Conservation (phyloP, 768 basidiomycete species). For the Mycena maculata region DNA sequence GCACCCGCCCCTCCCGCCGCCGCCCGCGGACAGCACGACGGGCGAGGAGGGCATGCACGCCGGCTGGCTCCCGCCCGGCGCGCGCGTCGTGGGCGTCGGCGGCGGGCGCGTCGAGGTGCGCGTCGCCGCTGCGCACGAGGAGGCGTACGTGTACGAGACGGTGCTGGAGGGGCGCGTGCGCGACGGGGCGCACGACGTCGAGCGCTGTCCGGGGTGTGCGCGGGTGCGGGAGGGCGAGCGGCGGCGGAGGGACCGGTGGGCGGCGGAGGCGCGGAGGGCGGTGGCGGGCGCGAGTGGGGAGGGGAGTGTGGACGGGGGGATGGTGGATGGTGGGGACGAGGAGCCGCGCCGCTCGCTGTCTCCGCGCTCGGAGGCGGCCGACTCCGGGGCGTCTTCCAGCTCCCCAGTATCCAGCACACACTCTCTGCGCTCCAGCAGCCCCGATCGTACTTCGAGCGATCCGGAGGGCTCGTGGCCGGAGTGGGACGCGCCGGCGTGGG, state of each 20-base stretch:
- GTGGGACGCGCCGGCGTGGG: slow-evolving; percentile 14
- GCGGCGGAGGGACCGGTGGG: neutral
- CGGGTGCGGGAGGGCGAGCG: neutral
- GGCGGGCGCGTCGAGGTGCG: neutral
- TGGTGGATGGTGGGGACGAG: no score
- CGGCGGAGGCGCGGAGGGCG: neutral
- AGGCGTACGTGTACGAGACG: neutral
- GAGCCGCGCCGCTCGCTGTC: no score
- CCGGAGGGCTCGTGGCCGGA: slow-evolving; percentile 5
- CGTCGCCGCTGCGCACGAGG: no score
- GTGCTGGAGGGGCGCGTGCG: neutral
- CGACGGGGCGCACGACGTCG: neutral
- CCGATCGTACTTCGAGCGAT: no score
- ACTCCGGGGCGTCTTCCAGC: no score
- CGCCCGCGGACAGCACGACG: neutral
- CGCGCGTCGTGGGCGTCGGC: neutral
- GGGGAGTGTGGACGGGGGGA: no score
- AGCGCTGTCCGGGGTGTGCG: neutral
- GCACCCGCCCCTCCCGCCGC: slow-evolving; percentile 8
- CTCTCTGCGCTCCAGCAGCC: no score
- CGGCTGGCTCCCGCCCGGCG: slow-evolving; percentile 50
- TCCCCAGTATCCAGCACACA: no score
- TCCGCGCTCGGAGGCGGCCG: no score
- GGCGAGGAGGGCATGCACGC: slow-evolving; percentile 51
- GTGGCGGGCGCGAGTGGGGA: no score